These are phyloP conservation scores for Aegle marmelos DNA, from an alignment of 345 rosid species.

Conservation along the genomic window DNA sequence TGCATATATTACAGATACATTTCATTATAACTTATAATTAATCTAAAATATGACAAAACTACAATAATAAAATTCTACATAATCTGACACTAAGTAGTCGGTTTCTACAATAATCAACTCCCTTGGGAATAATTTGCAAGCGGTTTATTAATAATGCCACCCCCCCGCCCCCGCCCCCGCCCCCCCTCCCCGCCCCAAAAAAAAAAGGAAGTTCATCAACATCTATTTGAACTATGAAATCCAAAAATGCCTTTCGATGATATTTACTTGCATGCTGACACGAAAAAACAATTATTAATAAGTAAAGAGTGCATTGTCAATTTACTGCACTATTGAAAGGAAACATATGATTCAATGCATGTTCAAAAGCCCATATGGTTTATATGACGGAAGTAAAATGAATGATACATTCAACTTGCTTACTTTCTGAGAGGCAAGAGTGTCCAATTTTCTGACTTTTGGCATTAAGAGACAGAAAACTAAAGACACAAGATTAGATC, in stretches of 20 bases:
- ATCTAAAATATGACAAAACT: too few relatives aligned
- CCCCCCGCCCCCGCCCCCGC: too few relatives aligned
- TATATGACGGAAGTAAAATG: neutral
- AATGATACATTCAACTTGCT: slow-evolving; percentile 4
- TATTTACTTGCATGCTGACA: slow-evolving; percentile 66
- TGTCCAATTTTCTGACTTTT: slow-evolving; percentile 78
- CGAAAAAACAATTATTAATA: slow-evolving; percentile 8
- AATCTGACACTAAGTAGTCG: too few relatives aligned
- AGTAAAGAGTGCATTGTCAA: neutral
- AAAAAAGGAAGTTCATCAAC: slow-evolving; percentile 67
- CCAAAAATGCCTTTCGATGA: slow-evolving; percentile 74
- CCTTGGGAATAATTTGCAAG: too few relatives aligned
- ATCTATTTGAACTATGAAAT: slow-evolving; percentile 71
- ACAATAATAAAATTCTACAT: too few relatives aligned
- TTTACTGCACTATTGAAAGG: neutral
- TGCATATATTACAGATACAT: too few relatives aligned
- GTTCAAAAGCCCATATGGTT: neutral
- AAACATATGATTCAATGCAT: neutral
- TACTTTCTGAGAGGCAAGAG: slow-evolving; percentile 82
- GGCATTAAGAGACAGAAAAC: slow-evolving; percentile 69
- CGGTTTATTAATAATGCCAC: slow-evolving; percentile 56
- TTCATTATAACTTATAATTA: too few relatives aligned
- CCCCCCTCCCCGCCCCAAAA: too few relatives aligned
- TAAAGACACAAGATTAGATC: slow-evolving; percentile 53
- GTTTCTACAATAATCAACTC: too few relatives aligned